phyloP scores from a whole-genome alignment of 2,329 filamentous ascomycete species.

The Scedosporium apiospermum region DNA sequence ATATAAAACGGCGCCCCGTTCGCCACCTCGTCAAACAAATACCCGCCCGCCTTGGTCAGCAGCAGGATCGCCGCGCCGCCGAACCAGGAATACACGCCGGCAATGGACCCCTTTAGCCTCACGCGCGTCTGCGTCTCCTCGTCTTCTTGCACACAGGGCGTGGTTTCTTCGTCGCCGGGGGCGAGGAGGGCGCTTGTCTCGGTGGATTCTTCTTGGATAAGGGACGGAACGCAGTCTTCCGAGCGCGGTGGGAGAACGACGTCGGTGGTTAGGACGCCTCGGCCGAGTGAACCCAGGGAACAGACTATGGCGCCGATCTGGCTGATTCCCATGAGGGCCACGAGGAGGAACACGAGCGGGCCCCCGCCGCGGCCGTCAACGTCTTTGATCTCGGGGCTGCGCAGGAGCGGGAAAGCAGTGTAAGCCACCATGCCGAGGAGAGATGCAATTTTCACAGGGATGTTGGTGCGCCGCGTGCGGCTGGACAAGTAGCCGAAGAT shows the following conservation, averaged over 20 bases:
- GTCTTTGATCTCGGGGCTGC: constrained; percentile 64
- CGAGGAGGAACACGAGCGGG: constrained; percentile 62
- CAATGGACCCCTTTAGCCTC: constrained; percentile 81
- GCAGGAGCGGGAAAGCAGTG: constrained; percentile 61
- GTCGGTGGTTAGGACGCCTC: constrained; percentile 58
- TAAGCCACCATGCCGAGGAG: constrained; percentile 72
- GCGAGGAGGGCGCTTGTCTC: constrained; percentile 14
- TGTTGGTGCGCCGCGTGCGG: constrained; percentile 54
- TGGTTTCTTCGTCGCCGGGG: constrained; percentile 10
- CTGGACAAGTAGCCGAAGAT: constrained; percentile 81
- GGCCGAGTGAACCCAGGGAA: constrained; percentile 78
- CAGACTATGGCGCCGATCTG: constrained; percentile 97
- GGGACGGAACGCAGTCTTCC: constrained; percentile 30
- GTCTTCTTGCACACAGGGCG: constrained; percentile 7
- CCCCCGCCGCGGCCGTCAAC: constrained; percentile 57
- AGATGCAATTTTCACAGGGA: constrained; percentile 65
- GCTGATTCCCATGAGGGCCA: constrained; percentile 75
- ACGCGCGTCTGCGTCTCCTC: constrained; percentile 34
- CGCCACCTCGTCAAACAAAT: constrained; percentile 68
- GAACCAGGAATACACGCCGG: constrained; percentile 85
- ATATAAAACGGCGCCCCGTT: constrained; percentile 83
- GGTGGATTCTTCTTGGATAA: constrained; percentile 25
- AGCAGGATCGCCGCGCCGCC: constrained; percentile 85
- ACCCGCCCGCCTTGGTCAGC: constrained; percentile 83
- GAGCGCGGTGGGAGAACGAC: constrained; percentile 14